Evolutionary conservation across 768 basidiomycete species (phyloP), one percentile per base, ranked within the genome.

Genomic region (Serendipita indica): DNA sequence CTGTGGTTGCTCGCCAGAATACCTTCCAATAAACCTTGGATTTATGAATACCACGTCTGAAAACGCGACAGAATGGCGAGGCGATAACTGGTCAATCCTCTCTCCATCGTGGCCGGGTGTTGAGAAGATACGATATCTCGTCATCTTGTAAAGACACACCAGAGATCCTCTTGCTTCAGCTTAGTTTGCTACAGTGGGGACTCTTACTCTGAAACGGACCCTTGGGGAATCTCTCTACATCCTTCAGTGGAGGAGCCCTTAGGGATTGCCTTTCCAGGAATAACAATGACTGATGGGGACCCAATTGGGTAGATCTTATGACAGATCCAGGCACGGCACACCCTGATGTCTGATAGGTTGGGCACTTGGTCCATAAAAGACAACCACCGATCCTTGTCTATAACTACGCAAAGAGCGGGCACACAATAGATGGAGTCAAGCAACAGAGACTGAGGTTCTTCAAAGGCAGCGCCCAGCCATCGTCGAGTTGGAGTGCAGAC

Each of bases 361-460:
- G 60, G 28, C 39, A 59, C 3, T 58, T 65, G 10, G 65, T 67
- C 54, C 70, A 71, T 54, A 66, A 66, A 32, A 63, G 68, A 33
- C 68, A 64, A 33, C 73, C 57, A 20, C 71, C 73, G 1, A 61
- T 81, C 27, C 69, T 83, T 0, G 79, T 80, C 3, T 78, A 79
- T 64, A 71, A 82, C 65, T 83, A 79, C 66, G 82, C 81, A 0
- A 64, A 67, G 6, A 79, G 81, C 0, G 82, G 82, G 0, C 72
- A 76, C 58, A 72, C 69, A 4, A 70, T 81, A 0, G 35, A 59
- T 39, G 74, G 74, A 12, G 71, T 81, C 3, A 60, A 62, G 37
- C 58, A 67, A 22, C 78, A 81, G 64, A 65, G 80, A 30, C 39
- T 64, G 35, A 27, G 61, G 13, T 43, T 67, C 18, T 81, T 80